Evolutionary conservation across 306 rosid species (phyloP).

Genomic region (Alnus glutinosa): DNA sequence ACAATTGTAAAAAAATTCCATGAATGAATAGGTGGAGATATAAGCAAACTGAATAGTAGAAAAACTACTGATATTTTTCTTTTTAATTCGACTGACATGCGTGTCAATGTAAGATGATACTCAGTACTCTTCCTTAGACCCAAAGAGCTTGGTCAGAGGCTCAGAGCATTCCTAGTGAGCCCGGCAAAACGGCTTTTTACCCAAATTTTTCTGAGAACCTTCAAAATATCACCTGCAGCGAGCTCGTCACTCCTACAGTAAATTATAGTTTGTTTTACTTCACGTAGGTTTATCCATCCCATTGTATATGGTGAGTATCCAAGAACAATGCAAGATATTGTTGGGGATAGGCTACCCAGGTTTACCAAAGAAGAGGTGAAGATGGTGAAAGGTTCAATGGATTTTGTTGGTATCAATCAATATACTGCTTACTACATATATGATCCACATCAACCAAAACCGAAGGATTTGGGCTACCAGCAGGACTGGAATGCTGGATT

Average conservation of each 20-base stretch:
- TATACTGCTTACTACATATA: conserved; percentile 74
- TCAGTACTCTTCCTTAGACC: neutral
- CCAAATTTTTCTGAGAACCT: no score
- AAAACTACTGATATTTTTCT: no score
- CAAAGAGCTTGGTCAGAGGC: neutral
- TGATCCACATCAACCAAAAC: conserved; percentile 51
- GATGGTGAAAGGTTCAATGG: conserved; percentile 77
- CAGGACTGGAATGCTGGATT: conserved; percentile 83
- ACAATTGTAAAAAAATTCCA: no score
- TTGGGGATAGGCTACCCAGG: conserved; percentile 79
- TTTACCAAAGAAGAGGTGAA: conserved; percentile 78
- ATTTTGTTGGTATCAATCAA: conserved; percentile 82
- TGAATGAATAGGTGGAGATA: no score
- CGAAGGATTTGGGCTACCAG: conserved; percentile 72
- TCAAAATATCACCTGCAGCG: no score
- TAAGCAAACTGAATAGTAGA: no score
- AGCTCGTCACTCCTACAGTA: no score
- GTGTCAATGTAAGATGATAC: neutral
- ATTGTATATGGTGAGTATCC: conserved; percentile 92
- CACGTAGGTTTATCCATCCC: conserved; percentile 84
- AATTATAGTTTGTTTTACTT: conserved; percentile 2
- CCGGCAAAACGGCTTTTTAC: no score
- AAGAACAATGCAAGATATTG: conserved; percentile 69
- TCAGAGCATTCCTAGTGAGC: no score
- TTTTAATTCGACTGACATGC: neutral